Evolutionary conservation across 1,139 yeast genomes (phyloP).

Genomic region (Keqinozyma sinolaborantium): DNA sequence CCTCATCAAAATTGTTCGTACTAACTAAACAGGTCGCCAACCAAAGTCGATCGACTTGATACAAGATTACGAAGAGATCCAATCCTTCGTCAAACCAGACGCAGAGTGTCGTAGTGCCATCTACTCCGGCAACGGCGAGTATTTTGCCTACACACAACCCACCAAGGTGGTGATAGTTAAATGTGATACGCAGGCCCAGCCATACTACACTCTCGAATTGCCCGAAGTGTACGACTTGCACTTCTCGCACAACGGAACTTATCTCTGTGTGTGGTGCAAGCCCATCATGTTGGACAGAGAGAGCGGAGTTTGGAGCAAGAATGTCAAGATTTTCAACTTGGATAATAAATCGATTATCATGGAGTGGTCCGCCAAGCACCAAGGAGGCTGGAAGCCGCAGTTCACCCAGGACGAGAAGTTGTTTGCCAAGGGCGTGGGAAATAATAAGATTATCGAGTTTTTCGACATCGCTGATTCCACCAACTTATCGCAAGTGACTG

Average conservation of each 20-base stretch:
- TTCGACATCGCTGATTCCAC: constrained; percentile 51
- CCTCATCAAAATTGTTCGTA: constrained; percentile 5
- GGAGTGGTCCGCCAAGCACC: constrained; percentile 76
- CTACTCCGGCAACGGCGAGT: constrained; percentile 52
- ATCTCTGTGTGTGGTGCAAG: constrained; percentile 86
- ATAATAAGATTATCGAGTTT: constrained; percentile 67
- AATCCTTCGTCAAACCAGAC: constrained; percentile 31
- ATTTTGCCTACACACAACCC: constrained; percentile 57
- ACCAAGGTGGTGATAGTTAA: constrained; percentile 54
- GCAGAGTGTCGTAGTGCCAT: constrained; percentile 44
- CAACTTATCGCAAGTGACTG: constrained; percentile 32
- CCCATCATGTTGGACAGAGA: constrained; percentile 60
- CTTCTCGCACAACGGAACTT: constrained; percentile 88
- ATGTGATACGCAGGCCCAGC: constrained; percentile 33
- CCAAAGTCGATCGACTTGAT: constrained; percentile 61
- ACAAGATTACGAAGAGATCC: constrained; percentile 43
- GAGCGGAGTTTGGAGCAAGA: constrained; percentile 69
- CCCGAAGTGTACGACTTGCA: constrained; percentile 74
- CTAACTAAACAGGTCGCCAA: constrained; percentile 46
- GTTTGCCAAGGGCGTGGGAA: constrained; percentile 58
- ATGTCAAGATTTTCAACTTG: constrained; percentile 72
- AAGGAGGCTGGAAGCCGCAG: constrained; percentile 90
- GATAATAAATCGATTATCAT: constrained; percentile 46
- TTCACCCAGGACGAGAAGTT: constrained; percentile 75
- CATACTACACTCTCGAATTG: constrained; percentile 43